These are phyloP conservation scores for Macadamia integrifolia DNA, from an alignment of 164 flowering plant species.

Conservation along the genomic window DNA sequence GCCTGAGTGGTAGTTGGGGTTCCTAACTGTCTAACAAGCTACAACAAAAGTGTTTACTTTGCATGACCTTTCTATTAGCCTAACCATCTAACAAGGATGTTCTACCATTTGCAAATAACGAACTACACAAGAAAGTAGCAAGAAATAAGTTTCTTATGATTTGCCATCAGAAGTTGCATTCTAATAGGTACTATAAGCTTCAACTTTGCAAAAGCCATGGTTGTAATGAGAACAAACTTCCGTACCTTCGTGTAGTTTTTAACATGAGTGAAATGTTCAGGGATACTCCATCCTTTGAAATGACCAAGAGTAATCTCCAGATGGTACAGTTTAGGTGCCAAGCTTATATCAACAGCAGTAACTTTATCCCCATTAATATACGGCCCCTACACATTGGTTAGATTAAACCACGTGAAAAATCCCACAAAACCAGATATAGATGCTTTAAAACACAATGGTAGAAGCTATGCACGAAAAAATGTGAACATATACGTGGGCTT, in stretches of 20 bases:
- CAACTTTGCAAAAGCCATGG: too few species aligned
- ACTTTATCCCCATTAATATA: conserved; percentile 73
- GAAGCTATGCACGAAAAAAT: not conserved
- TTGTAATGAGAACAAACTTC: not conserved
- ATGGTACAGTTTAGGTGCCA: conserved; percentile 91
- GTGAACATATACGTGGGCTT: conserved; percentile 50
- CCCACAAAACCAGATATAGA: not conserved
- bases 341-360: conserved; percentile 72
- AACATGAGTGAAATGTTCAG: conserved; percentile 47
- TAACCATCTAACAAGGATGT: too few species aligned
- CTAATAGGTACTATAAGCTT: not conserved
- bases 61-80: too few species aligned
- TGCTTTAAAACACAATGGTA: not conserved
- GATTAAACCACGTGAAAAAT: not conserved
- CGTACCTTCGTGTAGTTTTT: conserved; percentile 53
- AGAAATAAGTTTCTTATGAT: too few species aligned
- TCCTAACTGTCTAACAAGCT: too few species aligned
- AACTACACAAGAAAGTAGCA: too few species aligned
- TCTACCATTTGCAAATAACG: too few species aligned
- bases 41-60: too few species aligned
- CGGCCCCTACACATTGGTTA: conserved; percentile 51
- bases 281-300: conserved; percentile 74
- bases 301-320: conserved; percentile 74
- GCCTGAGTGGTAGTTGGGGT: too few species aligned
- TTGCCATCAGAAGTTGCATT: not conserved